A percentile compares a stretch with the other conserved stretches of the same genome.
Evolutionary conservation across 441 rosid genomes (phyloP).

Genomic region (Melastoma candidum): DNA sequence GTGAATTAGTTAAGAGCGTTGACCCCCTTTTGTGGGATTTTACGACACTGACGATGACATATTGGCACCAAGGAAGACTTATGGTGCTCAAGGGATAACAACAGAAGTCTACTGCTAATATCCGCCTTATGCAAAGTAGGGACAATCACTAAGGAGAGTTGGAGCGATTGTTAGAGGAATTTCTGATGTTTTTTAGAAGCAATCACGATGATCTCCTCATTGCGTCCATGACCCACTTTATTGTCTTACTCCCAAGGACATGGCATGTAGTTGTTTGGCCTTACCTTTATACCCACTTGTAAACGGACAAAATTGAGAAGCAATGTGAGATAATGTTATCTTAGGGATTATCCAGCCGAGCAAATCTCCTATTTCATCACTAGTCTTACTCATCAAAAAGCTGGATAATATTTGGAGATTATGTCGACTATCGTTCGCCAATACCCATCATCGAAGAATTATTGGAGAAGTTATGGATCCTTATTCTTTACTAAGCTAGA

Average conservation of each 20-base stretch:
- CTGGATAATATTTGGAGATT: neutral
- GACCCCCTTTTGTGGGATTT: too few relatives aligned
- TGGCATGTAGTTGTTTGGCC: neutral
- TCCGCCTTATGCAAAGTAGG: too few relatives aligned
- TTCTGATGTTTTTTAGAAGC: too few relatives aligned
- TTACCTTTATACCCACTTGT: neutral
- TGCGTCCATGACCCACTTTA: conserved; percentile 1
- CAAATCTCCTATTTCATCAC: neutral
- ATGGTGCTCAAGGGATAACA: too few relatives aligned
- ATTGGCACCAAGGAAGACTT: too few relatives aligned
- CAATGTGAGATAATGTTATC: neutral
- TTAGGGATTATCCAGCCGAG: neutral
- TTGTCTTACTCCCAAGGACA: neutral
- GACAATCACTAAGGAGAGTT: too few relatives aligned
- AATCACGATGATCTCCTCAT: too few relatives aligned
- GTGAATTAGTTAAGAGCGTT: too few relatives aligned
- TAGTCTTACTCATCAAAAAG: neutral
- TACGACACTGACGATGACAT: too few relatives aligned
- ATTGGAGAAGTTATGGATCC: neutral
- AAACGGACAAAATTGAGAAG: conserved; percentile 3
- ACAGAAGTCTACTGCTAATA: too few relatives aligned
- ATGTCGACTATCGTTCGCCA: neutral
- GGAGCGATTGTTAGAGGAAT: too few relatives aligned
- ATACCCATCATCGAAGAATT: neutral
- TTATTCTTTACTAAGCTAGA: neutral